Evolutionary conservation across 768 basidiomycete genomes (phyloP), one percentile per base, ranked within the genome.

Genomic region (Cystobasidium tubakii): DNA sequence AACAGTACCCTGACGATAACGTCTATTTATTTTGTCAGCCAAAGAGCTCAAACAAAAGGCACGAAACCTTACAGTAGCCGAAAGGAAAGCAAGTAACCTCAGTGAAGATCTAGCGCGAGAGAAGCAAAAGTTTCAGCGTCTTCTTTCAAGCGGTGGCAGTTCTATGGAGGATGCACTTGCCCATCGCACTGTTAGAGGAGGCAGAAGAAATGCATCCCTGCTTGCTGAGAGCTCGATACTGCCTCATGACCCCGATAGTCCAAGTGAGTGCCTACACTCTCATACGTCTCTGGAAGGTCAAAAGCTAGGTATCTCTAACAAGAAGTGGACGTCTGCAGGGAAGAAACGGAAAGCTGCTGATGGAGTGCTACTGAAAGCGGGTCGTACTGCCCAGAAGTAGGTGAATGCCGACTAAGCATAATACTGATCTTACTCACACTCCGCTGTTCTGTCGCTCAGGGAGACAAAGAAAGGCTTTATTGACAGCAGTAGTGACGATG

Each of bases 331-430:
- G n/a, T n/a, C n/a, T n/a, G n/a, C n/a, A 71, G 55, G 54, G 15
- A 60, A 71, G 34, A 57, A 71, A n/a, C 55, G 54, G 10, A 71
- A 71, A 42, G 69, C 69, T 71, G 69, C 69, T 19, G 69, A 33
- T 34, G 29, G 46, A 4, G 34, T 55, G 4, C 42, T 67, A 10
- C 13, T 43, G 17, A 62, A 62, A 60, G 69, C 69, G 10, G 69
- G 69, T 36, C 29, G 69, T 36, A 71, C 55, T 9, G 54, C 43
- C n/a, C 33, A 46, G 33, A 55, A 71, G 69, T 71, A 31, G 54
- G 69, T 60, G 12, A 27, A 12, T 19, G 19, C 3, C 19, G 10
- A 15, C 53, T 1, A 42, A 29, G 4, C 2, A 33, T 21, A 10
- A 2, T 60, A 23, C 44, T 57, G 17, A 57, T 19, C 29, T 70